These are phyloP conservation scores for Oryza longistaminata DNA, from an alignment of 176 grass and related monocot genomes.

Conservation along the genomic window DNA sequence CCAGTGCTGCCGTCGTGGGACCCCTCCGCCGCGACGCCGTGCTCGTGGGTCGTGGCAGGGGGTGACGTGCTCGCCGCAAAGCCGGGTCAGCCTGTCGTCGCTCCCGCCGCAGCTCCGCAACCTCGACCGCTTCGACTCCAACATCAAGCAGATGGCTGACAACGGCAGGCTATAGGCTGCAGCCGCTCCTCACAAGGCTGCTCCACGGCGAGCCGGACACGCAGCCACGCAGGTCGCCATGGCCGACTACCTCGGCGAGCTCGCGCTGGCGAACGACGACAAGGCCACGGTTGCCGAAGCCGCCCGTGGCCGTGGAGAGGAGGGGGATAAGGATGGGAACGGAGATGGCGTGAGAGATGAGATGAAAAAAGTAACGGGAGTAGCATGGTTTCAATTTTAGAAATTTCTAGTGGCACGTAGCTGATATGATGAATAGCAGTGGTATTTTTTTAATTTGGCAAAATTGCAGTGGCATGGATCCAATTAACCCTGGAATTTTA, in stretches of 20 bases:
- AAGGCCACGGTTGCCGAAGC: conserved; percentile 64
- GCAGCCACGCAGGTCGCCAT: conserved; percentile 51
- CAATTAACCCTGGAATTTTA: background rate
- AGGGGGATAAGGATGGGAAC: no score
- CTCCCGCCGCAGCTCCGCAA: conserved; percentile 66
- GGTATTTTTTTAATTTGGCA: no score
- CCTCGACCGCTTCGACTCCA: conserved; percentile 63
- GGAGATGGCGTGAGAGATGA: no score
- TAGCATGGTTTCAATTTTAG: no score
- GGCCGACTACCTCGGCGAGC: conserved; percentile 70
- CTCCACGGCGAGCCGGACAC: conserved; percentile 40
- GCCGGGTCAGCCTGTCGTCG: conserved; percentile 79
- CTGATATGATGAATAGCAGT: no score
- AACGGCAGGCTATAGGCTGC: conserved; percentile 56
- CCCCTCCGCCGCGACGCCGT: conserved; percentile 55
- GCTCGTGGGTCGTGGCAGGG: conserved; percentile 66
- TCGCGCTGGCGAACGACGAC: conserved; percentile 63
- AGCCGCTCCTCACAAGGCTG: conserved; percentile 66
- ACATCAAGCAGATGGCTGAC: conserved; percentile 84
- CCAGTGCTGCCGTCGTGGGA: conserved; percentile 81
- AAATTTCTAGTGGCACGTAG: no score
- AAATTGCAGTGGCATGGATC: no score
- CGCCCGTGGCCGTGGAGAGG: no score
- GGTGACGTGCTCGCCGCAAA: conserved; percentile 85
- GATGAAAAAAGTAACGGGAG: no score